These are phyloP conservation scores for Hemisphaericaspora xylofermentans DNA, from an alignment of 1,139 yeast genomes.

Conservation along the genomic window DNA sequence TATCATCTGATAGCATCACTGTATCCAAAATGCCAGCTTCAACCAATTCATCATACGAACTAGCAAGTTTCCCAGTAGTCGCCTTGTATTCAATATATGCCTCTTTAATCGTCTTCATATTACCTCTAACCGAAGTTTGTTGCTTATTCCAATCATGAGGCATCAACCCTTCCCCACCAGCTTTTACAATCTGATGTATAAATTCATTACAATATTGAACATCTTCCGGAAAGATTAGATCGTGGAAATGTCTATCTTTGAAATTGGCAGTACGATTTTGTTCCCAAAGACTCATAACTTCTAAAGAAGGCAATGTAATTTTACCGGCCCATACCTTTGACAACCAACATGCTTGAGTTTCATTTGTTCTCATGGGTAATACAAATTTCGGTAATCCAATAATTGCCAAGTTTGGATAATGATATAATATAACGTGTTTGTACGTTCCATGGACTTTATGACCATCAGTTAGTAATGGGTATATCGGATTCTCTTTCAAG, in stretches of 20 bases:
- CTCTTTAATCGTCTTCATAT: conserved; percentile 2
- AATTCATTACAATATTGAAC: conserved; percentile 26
- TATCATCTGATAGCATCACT: conserved; percentile 2
- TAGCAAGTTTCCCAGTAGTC: conserved; percentile 1
- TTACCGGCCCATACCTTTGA: conserved; percentile 42
- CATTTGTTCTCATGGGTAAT: conserved; percentile 47
- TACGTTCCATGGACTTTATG: conserved; percentile 31
- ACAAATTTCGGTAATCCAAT: conserved; percentile 38
- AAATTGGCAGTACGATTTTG: conserved; percentile 21
- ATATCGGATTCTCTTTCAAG: conserved; percentile 22
- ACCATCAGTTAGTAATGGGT: conserved; percentile 31
- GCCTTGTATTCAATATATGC: conserved; percentile 6
- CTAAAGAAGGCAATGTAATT: conserved; percentile 29
- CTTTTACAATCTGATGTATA: conserved; percentile 16
- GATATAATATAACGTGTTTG: conserved; percentile 42
- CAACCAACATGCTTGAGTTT: conserved; percentile 42
- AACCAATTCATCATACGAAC: conserved; percentile 1
- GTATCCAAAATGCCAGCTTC: conserved; percentile 2
- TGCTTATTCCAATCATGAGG: conserved; percentile 27
- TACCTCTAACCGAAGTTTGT: conserved; percentile 20
- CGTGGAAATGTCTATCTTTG: conserved; percentile 25
- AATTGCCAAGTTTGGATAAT: conserved; percentile 42
- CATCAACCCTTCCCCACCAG: conserved; percentile 20
- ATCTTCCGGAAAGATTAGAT: conserved; percentile 28
- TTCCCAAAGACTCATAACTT: conserved; percentile 28